Conservation (phyloP, 2,329 filamentous ascomycete genomes). For the Xylariaceae sp. region DNA sequence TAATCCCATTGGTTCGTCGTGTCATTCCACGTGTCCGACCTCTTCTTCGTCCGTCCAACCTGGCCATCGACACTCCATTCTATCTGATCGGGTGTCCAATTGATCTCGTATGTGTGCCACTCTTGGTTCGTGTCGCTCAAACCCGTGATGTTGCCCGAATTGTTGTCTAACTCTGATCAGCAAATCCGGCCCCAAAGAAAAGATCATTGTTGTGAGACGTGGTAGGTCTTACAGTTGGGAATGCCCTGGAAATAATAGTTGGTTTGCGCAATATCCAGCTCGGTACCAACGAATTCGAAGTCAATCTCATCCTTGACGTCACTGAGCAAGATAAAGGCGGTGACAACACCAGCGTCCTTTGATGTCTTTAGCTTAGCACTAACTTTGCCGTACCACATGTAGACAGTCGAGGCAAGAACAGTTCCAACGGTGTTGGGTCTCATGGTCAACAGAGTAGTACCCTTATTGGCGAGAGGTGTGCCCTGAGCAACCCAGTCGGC, state of each 20-base stretch:
- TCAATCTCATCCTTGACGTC: constrained; percentile 99
- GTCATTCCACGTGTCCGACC: constrained; percentile 81
- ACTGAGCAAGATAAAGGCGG: constrained; percentile 91
- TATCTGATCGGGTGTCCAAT: constrained; percentile 86
- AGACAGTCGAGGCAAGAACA: constrained; percentile 78
- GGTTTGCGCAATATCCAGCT: constrained; percentile 78
- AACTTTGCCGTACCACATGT: constrained; percentile 97
- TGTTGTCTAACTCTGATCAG: constrained; percentile 61
- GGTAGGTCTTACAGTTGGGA: constrained; percentile 71
- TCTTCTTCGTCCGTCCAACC: constrained; percentile 72
- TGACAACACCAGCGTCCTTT: constrained; percentile 87
- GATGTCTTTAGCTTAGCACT: constrained; percentile 83
- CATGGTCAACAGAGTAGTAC: constrained; percentile 85
- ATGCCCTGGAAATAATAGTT: constrained; percentile 98
- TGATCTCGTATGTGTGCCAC: constrained; percentile 88
- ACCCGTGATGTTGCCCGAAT: constrained; percentile 69
- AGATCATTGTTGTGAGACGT: background rate
- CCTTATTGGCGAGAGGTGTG: constrained; percentile 67
- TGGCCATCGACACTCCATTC: constrained; percentile 87
- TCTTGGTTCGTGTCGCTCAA: constrained; percentile 72
- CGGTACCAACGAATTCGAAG: constrained; percentile 88
- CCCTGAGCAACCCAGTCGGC: constrained; percentile 91
- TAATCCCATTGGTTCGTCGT: constrained; percentile 81
- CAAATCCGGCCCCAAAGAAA: background rate
- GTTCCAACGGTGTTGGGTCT: constrained; percentile 82